Conservation (phyloP, 495 filamentous ascomycete species). For the Lasiosphaeriaceae sp. region DNA sequence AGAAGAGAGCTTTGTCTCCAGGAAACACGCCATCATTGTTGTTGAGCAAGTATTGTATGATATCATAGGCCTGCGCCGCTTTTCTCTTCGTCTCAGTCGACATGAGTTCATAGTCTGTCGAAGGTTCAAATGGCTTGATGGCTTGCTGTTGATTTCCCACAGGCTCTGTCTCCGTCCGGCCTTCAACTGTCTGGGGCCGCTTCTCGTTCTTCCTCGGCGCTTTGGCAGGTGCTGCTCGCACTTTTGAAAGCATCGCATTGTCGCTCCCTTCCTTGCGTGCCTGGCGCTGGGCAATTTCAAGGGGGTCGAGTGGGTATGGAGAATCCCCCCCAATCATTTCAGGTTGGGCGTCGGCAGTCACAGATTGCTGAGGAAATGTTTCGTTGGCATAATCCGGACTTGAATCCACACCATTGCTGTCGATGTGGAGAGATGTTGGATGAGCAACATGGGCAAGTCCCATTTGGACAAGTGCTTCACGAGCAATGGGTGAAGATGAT, state of each 20-base stretch:
- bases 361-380: no score
- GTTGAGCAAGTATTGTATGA: conserved; percentile 67
- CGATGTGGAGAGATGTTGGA: no score
- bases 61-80: conserved; percentile 43
- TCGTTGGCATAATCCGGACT: no score
- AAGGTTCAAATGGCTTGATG: conserved; percentile 19
- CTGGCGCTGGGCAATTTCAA: background rate
- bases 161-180: background rate
- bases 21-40: conserved; percentile 71
- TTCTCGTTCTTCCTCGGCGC: background rate
- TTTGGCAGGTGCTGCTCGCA: background rate
- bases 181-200: background rate
- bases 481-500: no score
- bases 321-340: no score
- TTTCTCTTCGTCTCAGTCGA: conserved; percentile 23
- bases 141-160: background rate
- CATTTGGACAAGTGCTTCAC: no score
- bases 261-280: background rate
- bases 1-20: conserved; percentile 66
- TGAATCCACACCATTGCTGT: no score
- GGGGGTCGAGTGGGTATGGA: background rate
- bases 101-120: conserved; percentile 20
- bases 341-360: no score
- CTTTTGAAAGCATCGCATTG: background rate
- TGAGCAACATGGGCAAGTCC: no score